These are phyloP conservation scores for Lentinula sp. DNA, from an alignment of 768 basidiomycete genomes.

Conservation along the genomic window DNA sequence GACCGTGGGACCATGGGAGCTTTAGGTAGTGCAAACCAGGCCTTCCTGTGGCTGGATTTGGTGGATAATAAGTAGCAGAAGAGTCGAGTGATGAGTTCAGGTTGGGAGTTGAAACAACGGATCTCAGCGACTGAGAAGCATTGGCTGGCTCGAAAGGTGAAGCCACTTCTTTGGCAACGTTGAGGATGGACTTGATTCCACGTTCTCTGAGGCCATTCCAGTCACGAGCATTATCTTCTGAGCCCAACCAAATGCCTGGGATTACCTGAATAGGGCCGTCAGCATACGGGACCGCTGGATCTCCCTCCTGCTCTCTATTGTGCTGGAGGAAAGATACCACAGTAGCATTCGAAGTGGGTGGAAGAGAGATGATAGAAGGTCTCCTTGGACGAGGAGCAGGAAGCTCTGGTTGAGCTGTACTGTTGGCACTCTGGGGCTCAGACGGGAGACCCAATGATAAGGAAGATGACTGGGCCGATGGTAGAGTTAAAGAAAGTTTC, in stretches of 20 bases:
- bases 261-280: constrained; percentile 82
- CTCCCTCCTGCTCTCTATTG: constrained; percentile 60
- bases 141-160: constrained; percentile 55
- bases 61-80: constrained; percentile 55
- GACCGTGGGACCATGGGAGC: constrained; percentile 91
- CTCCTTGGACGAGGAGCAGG: constrained; percentile 42
- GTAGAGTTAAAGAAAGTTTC: constrained; percentile 64
- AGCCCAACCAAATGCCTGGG: constrained; percentile 85
- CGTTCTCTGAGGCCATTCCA: constrained; percentile 65
- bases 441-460: constrained; percentile 30
- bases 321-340: constrained; percentile 50
- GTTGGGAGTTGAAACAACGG: constrained; percentile 66
- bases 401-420: constrained; percentile 23
- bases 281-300: constrained; percentile 62
- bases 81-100: constrained; percentile 31
- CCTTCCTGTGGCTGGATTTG: constrained; percentile 62
- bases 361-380: constrained; percentile 70
- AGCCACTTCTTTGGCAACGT: constrained; percentile 88
- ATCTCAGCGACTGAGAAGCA: constrained; percentile 42
- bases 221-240: constrained; percentile 87
- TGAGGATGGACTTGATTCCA: constrained; percentile 76
- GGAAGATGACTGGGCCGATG: constrained; percentile 54
- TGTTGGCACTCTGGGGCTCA: constrained; percentile 25
- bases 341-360: constrained; percentile 39
- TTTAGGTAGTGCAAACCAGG: constrained; percentile 86